phyloP scores from a whole-genome alignment of 345 rosid genomes.

The Streptanthus diversifolius region DNA sequence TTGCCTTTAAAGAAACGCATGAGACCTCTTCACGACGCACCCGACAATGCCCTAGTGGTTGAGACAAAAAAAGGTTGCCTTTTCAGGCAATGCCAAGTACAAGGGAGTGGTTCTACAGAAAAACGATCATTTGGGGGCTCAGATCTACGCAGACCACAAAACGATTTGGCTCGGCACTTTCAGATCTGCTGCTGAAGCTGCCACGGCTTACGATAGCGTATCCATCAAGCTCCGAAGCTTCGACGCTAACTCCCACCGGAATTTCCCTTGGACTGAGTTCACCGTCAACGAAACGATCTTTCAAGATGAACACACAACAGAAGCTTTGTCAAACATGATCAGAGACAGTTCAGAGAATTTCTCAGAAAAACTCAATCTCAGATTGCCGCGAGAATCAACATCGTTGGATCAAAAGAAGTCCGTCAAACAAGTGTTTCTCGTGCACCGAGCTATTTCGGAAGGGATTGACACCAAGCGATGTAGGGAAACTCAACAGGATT shows the following conservation, averaged over 20 bases:
- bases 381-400: background rate
- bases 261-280: conserved; percentile 46
- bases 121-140: conserved; percentile 60
- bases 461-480: conserved; percentile 76
- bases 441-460: conserved; percentile 45
- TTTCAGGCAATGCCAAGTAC: background rate
- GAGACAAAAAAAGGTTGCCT: background rate
- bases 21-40: background rate
- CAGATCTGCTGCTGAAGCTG: conserved; percentile 49
- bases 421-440: background rate
- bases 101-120: conserved; percentile 55
- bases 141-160: conserved; percentile 39
- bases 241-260: conserved; percentile 46
- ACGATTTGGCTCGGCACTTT: conserved; percentile 59
- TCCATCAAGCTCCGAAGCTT: conserved; percentile 41
- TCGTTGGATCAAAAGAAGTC: background rate
- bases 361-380: conserved; percentile 18
- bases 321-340: conserved; percentile 54
- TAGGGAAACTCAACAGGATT: conserved; percentile 75
- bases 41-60: background rate
- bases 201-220: conserved; percentile 57
- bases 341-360: conserved; percentile 48
- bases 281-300: conserved; percentile 47
- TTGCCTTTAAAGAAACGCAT: conserved; percentile 27
- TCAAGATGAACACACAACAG: conserved; percentile 31